phyloP scores from a whole-genome alignment of 129 eudicot genomes.

The Cynara cardunculus region DNA sequence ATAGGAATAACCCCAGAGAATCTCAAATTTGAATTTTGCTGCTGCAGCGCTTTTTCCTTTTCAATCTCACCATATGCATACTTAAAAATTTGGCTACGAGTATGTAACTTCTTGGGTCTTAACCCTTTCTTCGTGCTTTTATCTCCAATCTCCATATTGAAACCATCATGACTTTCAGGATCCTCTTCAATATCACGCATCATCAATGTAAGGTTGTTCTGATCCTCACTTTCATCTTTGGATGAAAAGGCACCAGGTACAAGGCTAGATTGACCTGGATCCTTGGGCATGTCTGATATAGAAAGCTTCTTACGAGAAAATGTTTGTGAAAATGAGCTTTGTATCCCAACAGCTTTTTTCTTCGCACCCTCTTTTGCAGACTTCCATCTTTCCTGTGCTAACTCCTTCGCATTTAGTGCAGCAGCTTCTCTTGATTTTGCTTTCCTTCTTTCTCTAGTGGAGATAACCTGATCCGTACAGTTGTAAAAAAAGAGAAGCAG shows the following conservation, averaged over 20 bases:
- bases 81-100: constrained; percentile 74
- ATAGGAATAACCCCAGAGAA: constrained; percentile 76
- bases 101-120: constrained; percentile 54
- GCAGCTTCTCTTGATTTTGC: constrained; percentile 96
- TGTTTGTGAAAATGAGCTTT: constrained; percentile 52
- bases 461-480: constrained; percentile 76
- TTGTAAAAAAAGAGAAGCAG: constrained; percentile 74
- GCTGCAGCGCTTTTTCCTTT: constrained; percentile 83
- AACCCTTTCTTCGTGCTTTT: constrained; percentile 44
- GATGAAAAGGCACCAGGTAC: constrained; percentile 27
- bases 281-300: constrained; percentile 21
- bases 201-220: constrained; percentile 51
- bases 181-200: constrained; percentile 62
- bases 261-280: constrained; percentile 29
- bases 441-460: constrained; percentile 57
- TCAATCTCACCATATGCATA: constrained; percentile 90
- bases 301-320: constrained; percentile 59
- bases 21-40: constrained; percentile 51
- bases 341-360: constrained; percentile 48
- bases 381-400: constrained; percentile 72
- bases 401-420: constrained; percentile 74
- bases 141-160: constrained; percentile 59
- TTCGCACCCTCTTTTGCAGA: constrained; percentile 67
- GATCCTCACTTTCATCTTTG: constrained; percentile 42
- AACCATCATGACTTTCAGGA: constrained; percentile 55